Base-by-base conservation (phyloP, 805 yeast genomes). In the Kazachstania taianensis region DNA sequence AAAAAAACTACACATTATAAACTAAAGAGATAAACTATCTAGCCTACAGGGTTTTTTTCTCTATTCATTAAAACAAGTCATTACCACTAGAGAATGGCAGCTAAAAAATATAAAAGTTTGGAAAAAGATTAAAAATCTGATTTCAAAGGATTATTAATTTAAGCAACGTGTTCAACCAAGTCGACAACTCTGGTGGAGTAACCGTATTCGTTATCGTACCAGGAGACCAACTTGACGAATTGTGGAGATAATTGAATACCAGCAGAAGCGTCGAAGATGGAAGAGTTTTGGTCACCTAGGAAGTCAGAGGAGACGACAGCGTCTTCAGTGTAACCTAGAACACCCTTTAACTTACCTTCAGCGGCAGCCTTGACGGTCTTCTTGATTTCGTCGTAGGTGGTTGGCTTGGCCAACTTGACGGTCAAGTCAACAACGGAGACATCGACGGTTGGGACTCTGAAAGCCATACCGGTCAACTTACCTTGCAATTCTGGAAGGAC, bases 171-270 rank as follows among this genome's bases (percentile, higher is more conserved):
- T 63, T 73, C 69, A 53, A 75, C 70, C 62, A 76, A 71, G 65
- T 76, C 83, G 52, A 75, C 80, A 49, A 76, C 83, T 72, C 83
- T 74, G 69, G 78, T 72, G 52, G 80, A 73, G 75, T 76, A 76
- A 65, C 82, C 82, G 67, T 59, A 75, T 67, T 76, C 83, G 66
- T 76, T 76, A 63, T 76, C 83, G 69, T 75, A 76, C 82, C 81
- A 76, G 41, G 81, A 63, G 57, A 76, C 66, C 66, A 76, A 70
- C 66, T 76, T 76, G 59, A 75, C 79, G 68, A 76, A 76, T 49
- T 71, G 70, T 62, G 80, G 79, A 52, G 79, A 72, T 61, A 76
- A 70, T 63, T 69, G 72, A 63, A 76, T 73, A 69, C 81, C 81
- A 44, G 81, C 82, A 56, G 70, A 62, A 49, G 77, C 75, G 60